Evolutionary conservation across 371 early-diverging fungal genomes (phyloP).

Genomic region (Thermomucor indicae-seudaticae): DNA sequence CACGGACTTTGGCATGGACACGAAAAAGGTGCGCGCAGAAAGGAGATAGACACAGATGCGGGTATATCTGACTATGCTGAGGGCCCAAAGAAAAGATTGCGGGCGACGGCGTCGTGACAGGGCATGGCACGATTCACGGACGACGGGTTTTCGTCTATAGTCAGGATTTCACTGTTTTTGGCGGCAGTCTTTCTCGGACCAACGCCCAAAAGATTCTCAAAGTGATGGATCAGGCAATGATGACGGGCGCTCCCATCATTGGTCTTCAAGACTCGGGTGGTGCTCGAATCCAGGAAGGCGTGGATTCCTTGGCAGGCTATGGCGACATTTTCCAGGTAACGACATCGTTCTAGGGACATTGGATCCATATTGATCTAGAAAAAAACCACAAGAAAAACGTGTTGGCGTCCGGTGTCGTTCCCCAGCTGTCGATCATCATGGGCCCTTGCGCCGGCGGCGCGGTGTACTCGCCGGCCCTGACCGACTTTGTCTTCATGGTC

Average conservation of each 20-base stretch:
- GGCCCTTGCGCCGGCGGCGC: slow-evolving; percentile 98
- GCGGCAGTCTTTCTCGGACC: slow-evolving; percentile 86
- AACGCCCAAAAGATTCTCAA: slow-evolving; percentile 94
- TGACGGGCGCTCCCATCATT: slow-evolving; percentile 93
- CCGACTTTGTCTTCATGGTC: slow-evolving; percentile 97
- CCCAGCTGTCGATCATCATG: slow-evolving; percentile 96
- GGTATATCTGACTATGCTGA: too few species aligned
- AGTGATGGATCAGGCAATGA: slow-evolving; percentile 94
- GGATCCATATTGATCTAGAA: not conserved
- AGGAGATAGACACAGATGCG: too few species aligned
- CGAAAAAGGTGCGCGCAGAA: slow-evolving; percentile 51
- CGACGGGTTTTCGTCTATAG: slow-evolving; percentile 90
- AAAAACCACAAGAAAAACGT: slow-evolving; percentile 65
- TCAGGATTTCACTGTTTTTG: slow-evolving; percentile 94
- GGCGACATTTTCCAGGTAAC: slow-evolving; percentile 90
- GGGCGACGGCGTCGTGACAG: slow-evolving; percentile 96
- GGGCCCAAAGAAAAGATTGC: slow-evolving; percentile 60
- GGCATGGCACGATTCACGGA: slow-evolving; percentile 91
- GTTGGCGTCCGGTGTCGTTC: slow-evolving; percentile 90
- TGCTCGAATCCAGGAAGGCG: slow-evolving; percentile 97
- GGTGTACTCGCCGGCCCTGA: slow-evolving; percentile 96
- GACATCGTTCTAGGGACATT: not conserved
- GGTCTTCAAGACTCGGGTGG: slow-evolving; percentile 97
- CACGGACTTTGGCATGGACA: slow-evolving; percentile 90
- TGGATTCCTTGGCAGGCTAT: slow-evolving; percentile 94